phyloP scores from a whole-genome alignment of 345 rosid species.

The Brassica carinata region DNA sequence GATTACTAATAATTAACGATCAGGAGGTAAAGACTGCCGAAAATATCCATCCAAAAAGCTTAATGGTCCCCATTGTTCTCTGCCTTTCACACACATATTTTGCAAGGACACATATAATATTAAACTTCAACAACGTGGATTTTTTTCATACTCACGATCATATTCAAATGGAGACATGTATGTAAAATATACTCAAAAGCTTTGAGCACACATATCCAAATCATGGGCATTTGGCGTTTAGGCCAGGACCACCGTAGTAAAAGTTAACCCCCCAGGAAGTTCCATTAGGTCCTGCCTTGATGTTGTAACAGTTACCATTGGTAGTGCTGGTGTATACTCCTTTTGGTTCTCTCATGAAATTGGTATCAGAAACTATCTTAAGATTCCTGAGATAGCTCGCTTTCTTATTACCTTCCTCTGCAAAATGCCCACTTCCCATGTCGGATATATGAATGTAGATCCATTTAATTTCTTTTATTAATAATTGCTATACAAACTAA shows the following conservation, averaged over 20 bases:
- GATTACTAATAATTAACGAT: conserved; percentile 61
- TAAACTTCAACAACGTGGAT: too few relatives aligned
- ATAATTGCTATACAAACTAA: too few relatives aligned
- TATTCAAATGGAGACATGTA: not conserved
- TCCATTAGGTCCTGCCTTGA: not conserved
- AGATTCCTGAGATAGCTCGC: conserved; percentile 59
- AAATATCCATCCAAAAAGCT: conserved; percentile 40
- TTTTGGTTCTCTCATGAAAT: conserved; percentile 53
- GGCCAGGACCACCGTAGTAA: not conserved
- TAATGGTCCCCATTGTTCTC: conserved; percentile 46
- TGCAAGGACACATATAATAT: too few relatives aligned
- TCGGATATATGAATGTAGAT: too few relatives aligned
- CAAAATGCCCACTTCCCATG: conserved; percentile 51
- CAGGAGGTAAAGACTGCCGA: conserved; percentile 73
- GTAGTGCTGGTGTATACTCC: not conserved
- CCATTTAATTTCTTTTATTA: too few relatives aligned
- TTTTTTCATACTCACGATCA: not conserved
- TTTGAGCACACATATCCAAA: not conserved
- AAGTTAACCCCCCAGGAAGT: not conserved
- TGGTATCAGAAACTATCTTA: conserved; percentile 51
- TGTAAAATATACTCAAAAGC: not conserved
- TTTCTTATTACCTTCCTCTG: conserved; percentile 53
- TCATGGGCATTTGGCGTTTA: not conserved
- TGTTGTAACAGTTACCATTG: not conserved
- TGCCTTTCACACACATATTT: conserved; percentile 25